Conservation (phyloP, 2,329 filamentous ascomycete genomes). For the Cadophora malorum region DNA sequence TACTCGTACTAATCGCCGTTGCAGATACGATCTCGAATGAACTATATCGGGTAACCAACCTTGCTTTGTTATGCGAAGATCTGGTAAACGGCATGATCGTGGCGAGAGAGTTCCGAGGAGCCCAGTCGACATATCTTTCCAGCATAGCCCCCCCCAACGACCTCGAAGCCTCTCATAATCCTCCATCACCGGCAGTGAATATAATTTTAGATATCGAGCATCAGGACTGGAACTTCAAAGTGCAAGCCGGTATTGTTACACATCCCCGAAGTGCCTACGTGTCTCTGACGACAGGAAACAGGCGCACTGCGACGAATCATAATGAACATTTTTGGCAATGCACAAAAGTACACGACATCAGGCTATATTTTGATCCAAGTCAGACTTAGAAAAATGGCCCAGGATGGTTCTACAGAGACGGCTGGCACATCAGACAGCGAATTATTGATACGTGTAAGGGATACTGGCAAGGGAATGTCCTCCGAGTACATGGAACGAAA, state of each 20-base stretch:
- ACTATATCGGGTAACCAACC: no score
- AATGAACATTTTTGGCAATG: constrained; percentile 69
- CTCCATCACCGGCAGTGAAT: no score
- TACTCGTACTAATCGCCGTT: constrained; percentile 21
- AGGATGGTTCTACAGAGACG: constrained; percentile 33
- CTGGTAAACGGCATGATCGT: no score
- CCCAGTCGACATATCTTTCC: no score
- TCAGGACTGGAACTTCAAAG: constrained; percentile 40
- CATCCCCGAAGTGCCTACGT: constrained; percentile 44
- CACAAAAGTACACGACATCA: constrained; percentile 64
- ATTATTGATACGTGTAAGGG: constrained; percentile 73
- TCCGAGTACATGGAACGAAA: constrained; percentile 66
- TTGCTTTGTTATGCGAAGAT: no score
- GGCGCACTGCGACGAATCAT: constrained; percentile 59
- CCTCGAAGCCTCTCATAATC: no score
- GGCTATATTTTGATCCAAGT: constrained; percentile 56
- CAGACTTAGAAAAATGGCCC: constrained; percentile 39
- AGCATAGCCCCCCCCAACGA: no score
- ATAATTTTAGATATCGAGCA: no score
- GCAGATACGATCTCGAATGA: constrained; percentile 16
- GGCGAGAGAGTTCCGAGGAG: no score
- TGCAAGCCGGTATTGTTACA: constrained; percentile 42
- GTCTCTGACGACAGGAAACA: constrained; percentile 59
- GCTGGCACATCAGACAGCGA: constrained; percentile 27
- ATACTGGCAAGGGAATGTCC: constrained; percentile 74